A percentile compares a stretch with the other conserved stretches of the same genome.
phyloP scores from a whole-genome alignment of 225 moss, liverwort and hornwort species.

The Polytrichum commune region DNA sequence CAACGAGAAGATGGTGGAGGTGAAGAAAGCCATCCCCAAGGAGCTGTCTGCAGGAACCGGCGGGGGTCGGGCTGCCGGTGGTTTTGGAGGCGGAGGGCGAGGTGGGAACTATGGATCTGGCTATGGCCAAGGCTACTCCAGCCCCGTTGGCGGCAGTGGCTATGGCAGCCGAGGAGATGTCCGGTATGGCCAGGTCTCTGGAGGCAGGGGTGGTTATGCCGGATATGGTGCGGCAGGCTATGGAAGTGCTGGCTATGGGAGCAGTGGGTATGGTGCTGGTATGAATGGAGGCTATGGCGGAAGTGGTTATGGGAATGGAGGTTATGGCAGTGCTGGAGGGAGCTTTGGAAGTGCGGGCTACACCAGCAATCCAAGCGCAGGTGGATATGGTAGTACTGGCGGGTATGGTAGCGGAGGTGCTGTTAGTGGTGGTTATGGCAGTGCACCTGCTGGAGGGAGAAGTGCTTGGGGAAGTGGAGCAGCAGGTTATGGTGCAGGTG shows the following conservation, averaged over 20 bases:
- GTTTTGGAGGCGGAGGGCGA: conserved; percentile 60
- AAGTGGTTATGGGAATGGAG: conserved; percentile 76
- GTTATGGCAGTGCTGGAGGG: conserved; percentile 76
- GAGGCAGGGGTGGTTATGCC: conserved; percentile 68
- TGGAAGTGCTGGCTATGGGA: conserved; percentile 71
- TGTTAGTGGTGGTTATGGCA: conserved; percentile 66
- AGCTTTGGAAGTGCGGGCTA: conserved; percentile 81
- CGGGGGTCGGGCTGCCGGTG: conserved; percentile 40
- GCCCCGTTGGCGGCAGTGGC: conserved; percentile 80
- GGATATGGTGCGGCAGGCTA: conserved; percentile 70
- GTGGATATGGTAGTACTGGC: conserved; percentile 64
- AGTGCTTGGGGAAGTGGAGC: conserved; percentile 92
- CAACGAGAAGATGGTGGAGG: conserved; percentile 87
- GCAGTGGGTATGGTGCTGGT: conserved; percentile 77
- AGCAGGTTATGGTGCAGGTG: conserved; percentile 76
- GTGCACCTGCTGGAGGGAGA: conserved; percentile 66
- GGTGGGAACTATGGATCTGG: conserved; percentile 61
- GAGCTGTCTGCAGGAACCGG: conserved; percentile 61
- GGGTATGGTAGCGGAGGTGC: conserved; percentile 79
- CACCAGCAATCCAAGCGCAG: conserved; percentile 68
- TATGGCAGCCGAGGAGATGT: conserved; percentile 87
- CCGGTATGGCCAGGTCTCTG: conserved; percentile 74
- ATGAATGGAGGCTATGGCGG: conserved; percentile 95
- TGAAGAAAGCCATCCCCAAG: conserved; percentile 74
- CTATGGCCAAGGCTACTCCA: conserved; percentile 82